Percentiles rank a stretch among this genome's conserved stretches.
phyloP scores from a whole-genome alignment of 441 rosid species.

The Viola pubescens region DNA sequence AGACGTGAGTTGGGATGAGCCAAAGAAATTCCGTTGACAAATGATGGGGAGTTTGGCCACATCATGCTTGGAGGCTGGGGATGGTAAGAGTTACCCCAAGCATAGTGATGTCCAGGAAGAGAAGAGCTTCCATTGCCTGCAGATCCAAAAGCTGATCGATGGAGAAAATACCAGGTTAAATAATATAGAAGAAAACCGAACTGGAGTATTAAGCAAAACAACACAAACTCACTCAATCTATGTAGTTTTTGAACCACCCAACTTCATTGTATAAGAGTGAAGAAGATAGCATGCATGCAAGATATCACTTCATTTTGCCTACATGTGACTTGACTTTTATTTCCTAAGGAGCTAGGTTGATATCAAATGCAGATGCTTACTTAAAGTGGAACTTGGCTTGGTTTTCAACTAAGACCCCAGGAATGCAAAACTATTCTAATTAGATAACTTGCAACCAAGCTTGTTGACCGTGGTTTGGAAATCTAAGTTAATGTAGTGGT shows the following conservation, averaged over 20 bases:
- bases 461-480: neutral
- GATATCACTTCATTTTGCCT: too few relatives aligned
- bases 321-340: too few relatives aligned
- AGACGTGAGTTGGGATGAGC: constrained; percentile 25
- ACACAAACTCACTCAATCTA: neutral
- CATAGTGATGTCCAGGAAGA: constrained; percentile 32
- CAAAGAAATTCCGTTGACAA: constrained; percentile 36
- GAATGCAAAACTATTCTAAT: too few relatives aligned
- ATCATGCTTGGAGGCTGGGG: constrained; percentile 36
- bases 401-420: too few relatives aligned
- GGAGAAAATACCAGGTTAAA: constrained; percentile 13
- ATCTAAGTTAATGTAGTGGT: too few relatives aligned
- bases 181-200: constrained; percentile 4
- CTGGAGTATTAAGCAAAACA: neutral
- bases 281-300: constrained; percentile 3
- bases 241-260: constrained; percentile 1
- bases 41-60: constrained; percentile 55
- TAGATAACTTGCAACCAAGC: neutral
- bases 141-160: constrained; percentile 43
- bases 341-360: too few relatives aligned
- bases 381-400: too few relatives aligned
- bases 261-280: constrained; percentile 7
- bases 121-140: constrained; percentile 30
- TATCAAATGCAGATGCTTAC: too few relatives aligned
- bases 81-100: constrained; percentile 39